Conservation (phyloP, 768 basidiomycete genomes). For the Mycena leptocephala region DNA sequence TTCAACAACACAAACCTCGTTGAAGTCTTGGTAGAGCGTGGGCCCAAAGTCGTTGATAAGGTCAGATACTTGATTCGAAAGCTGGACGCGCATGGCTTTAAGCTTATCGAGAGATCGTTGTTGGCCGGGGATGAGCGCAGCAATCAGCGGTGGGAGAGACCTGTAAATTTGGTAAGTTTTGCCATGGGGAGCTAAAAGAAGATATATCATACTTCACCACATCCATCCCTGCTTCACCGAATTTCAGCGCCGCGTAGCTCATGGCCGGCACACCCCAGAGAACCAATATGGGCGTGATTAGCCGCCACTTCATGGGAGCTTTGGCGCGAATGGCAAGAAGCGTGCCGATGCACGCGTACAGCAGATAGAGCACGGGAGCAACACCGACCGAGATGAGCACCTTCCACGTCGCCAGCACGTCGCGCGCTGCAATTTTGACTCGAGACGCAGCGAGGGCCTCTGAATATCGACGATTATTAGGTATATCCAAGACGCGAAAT, state of each 20-base stretch:
- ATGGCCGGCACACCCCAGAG: conserved; percentile 86
- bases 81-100: conserved; percentile 78
- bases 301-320: conserved; percentile 72
- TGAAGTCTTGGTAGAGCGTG: conserved; percentile 88
- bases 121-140: conserved; percentile 92
- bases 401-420: conserved; percentile 99
- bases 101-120: conserved; percentile 85
- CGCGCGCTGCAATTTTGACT: conserved; percentile 96
- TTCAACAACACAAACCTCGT: conserved; percentile 67
- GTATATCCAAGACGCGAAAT: not conserved
- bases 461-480: conserved; percentile 46
- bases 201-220: conserved; percentile 62
- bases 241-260: conserved; percentile 95
- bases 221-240: conserved; percentile 98
- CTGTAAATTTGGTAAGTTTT: not conserved
- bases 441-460: conserved; percentile 96
- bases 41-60: conserved; percentile 93
- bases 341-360: conserved; percentile 89
- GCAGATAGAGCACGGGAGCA: conserved; percentile 87
- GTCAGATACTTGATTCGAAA: conserved; percentile 89
- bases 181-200: too few species aligned
- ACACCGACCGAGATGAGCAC: conserved; percentile 94
- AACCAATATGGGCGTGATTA: conserved; percentile 87
- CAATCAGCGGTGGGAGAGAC: conserved; percentile 91
- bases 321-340: conserved; percentile 79